Percentiles rank a stretch among this genome's conserved stretches.
Evolutionary conservation across 306 rosid species (phyloP).

Genomic region (Medicago truncatula): DNA sequence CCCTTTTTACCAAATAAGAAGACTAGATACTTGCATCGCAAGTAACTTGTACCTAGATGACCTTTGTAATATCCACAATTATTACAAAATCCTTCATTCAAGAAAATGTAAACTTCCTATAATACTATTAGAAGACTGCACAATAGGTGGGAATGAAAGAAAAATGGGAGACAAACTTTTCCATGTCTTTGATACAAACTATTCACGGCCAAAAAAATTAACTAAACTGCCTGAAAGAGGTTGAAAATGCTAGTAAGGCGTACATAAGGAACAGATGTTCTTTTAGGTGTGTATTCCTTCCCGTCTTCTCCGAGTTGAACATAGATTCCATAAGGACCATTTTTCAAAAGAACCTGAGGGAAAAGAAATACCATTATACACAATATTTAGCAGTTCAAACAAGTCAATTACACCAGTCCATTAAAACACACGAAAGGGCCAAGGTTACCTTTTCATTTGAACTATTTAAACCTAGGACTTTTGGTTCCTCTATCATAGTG

Average conservation of each 20-base stretch:
- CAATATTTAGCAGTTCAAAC: slow-evolving; percentile 35
- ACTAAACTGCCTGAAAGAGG: neutral
- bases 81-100: slow-evolving; percentile 1
- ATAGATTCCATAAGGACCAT: slow-evolving; percentile 87
- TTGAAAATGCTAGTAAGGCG: slow-evolving; percentile 41
- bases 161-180: slow-evolving; percentile 16
- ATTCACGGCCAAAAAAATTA: slow-evolving; percentile 10
- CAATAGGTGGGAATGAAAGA: slow-evolving; percentile 13
- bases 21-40: neutral
- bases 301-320: slow-evolving; percentile 96
- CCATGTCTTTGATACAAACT: slow-evolving; percentile 10
- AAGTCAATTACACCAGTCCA: slow-evolving; percentile 25
- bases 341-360: slow-evolving; percentile 81
- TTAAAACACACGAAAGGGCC: slow-evolving; percentile 18
- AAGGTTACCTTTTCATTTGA: slow-evolving; percentile 71
- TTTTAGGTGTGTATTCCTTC: slow-evolving; percentile 75
- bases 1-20: slow-evolving; percentile 2
- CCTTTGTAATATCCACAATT: slow-evolving; percentile 24
- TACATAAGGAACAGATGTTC: slow-evolving; percentile 86
- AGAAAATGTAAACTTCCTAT: neutral
- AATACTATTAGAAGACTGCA: slow-evolving; percentile 20
- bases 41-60: neutral
- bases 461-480: slow-evolving; percentile 71
- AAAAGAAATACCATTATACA: slow-evolving; percentile 31
- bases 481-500: slow-evolving; percentile 68